Evolutionary conservation across 192 early-diverging fungal species (phyloP).

Genomic region (Phlyctochytrium planicorne): DNA sequence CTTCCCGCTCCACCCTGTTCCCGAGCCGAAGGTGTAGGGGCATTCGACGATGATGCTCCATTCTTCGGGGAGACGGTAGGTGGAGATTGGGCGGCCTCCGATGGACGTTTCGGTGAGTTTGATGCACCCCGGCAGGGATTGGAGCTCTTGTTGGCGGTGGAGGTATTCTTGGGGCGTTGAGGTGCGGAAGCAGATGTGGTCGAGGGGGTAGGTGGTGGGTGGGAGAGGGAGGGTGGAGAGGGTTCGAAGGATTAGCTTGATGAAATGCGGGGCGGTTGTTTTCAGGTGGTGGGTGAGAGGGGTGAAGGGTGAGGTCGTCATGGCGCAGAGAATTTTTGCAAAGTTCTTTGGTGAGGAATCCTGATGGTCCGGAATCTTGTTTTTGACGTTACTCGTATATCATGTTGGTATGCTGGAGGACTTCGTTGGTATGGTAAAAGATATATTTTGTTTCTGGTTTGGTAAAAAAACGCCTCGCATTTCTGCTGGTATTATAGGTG

Average conservation of each 20-base stretch:
- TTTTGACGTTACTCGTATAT: too few species aligned
- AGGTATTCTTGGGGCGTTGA: slow-evolving; percentile 9
- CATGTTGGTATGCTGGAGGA: too few species aligned
- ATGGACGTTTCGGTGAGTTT: slow-evolving; percentile 13
- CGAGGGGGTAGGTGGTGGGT: neutral
- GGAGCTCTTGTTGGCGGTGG: neutral
- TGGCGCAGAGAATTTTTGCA: neutral
- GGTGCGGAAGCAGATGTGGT: slow-evolving; percentile 25
- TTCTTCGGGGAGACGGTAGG: slow-evolving; percentile 8
- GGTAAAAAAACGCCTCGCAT: too few species aligned
- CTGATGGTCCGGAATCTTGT: too few species aligned
- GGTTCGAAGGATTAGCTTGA: neutral
- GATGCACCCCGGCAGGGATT: neutral
- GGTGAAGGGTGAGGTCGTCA: neutral
- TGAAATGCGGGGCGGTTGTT: neutral
- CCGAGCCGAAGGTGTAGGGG: slow-evolving; percentile 2
- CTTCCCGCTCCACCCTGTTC: neutral
- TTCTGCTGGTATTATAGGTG: too few species aligned
- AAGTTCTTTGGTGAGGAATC: too few species aligned
- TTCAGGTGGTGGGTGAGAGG: neutral
- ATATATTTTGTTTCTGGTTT: too few species aligned
- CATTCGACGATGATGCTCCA: neutral
- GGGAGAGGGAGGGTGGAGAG: neutral
- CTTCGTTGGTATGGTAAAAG: too few species aligned
- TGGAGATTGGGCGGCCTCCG: slow-evolving; percentile 18